Evolutionary conservation across 441 rosid genomes (phyloP).

Genomic region (Flueggea neowawraea): DNA sequence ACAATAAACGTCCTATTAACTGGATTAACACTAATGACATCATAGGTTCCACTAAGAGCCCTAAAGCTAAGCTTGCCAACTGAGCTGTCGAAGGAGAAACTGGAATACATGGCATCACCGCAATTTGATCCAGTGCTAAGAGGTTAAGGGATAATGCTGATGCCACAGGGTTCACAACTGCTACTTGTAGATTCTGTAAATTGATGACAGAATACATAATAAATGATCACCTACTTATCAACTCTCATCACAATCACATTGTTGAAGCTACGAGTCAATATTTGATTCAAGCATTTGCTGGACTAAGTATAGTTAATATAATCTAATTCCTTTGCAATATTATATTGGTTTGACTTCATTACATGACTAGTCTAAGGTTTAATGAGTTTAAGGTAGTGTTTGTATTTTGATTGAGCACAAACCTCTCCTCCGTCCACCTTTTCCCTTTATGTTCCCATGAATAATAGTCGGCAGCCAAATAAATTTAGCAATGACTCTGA

Average conservation of each 20-base stretch:
- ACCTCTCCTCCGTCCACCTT: too few species aligned
- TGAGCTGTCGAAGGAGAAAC: slow-evolving; percentile 1
- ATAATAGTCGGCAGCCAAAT: neutral
- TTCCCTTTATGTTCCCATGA: neutral
- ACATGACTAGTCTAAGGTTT: too few species aligned
- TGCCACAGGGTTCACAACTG: slow-evolving; percentile 25
- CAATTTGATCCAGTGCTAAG: slow-evolving; percentile 17
- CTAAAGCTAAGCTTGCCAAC: slow-evolving; percentile 10
- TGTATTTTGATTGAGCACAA: too few species aligned
- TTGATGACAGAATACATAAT: neutral
- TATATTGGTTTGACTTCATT: too few species aligned
- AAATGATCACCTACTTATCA: neutral
- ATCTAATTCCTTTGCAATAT: neutral
- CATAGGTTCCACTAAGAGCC: slow-evolving; percentile 11
- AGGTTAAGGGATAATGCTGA: slow-evolving; percentile 25
- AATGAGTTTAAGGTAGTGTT: too few species aligned
- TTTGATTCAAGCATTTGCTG: neutral
- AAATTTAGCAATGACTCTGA: neutral
- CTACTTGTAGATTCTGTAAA: slow-evolving; percentile 7
- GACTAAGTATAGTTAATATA: neutral
- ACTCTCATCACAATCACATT: neutral
- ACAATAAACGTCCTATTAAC: slow-evolving; percentile 18
- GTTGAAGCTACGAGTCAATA: neutral
- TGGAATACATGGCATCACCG: slow-evolving; percentile 17
- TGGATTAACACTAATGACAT: slow-evolving; percentile 23